Evolutionary conservation across 1,284 basidiomycete species (phyloP).

Genomic region (Athelia psychrophila): DNA sequence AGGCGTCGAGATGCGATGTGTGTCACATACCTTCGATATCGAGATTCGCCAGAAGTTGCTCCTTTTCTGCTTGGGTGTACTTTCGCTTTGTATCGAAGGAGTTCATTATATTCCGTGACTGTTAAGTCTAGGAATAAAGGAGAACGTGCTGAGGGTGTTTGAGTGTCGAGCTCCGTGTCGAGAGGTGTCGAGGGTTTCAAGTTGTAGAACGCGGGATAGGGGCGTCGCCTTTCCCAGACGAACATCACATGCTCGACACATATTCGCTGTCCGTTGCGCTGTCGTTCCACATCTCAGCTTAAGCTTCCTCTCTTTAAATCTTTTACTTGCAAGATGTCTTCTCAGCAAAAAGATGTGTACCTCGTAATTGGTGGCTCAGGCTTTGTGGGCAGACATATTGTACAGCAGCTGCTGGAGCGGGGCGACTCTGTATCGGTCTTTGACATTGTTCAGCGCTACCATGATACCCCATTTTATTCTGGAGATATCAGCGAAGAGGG

Average conservation of each 20-base stretch:
- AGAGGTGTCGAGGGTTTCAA: too few species aligned
- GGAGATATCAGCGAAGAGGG: constrained; percentile 83
- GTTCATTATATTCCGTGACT: not conserved
- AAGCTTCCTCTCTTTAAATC: constrained; percentile 5
- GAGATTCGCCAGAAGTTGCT: constrained; percentile 69
- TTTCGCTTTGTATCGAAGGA: constrained; percentile 17
- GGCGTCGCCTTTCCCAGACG: too few species aligned
- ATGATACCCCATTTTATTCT: constrained; percentile 82
- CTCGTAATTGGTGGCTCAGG: constrained; percentile 91
- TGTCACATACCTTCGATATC: constrained; percentile 66
- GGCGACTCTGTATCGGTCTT: constrained; percentile 83
- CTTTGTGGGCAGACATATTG: constrained; percentile 89
- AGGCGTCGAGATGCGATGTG: constrained; percentile 5
- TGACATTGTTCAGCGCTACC: constrained; percentile 87
- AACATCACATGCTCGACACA: too few species aligned
- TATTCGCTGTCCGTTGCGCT: too few species aligned
- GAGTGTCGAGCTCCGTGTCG: too few species aligned
- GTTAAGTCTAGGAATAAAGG: not conserved
- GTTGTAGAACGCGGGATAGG: too few species aligned
- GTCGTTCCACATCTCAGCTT: not conserved
- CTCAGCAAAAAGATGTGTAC: constrained; percentile 48
- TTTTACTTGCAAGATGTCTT: constrained; percentile 15
- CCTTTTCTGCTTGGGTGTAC: constrained; percentile 61
- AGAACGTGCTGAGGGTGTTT: too few species aligned
- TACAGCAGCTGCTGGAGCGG: constrained; percentile 75